phyloP scores from a whole-genome alignment of 2,329 filamentous ascomycete genomes.

The Fusarium compactum region DNA sequence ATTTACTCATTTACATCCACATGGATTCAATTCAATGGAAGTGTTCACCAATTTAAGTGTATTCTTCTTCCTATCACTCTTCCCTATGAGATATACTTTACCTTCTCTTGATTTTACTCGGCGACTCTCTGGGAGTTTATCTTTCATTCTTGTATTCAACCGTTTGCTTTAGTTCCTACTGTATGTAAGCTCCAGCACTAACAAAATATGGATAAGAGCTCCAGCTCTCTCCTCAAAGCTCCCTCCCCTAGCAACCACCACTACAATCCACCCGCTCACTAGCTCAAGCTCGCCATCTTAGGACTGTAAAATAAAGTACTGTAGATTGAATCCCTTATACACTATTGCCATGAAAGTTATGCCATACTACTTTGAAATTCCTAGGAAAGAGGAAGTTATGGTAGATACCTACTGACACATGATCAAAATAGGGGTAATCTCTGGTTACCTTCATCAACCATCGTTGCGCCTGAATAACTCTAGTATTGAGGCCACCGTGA shows the following conservation, averaged over 20 bases:
- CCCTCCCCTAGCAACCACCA: constrained; percentile 20
- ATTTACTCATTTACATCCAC: constrained; percentile 16
- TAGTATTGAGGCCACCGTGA: constrained; percentile 6
- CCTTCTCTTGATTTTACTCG: neutral
- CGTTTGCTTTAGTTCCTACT: neutral
- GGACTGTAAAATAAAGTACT: neutral
- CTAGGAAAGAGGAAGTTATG: neutral
- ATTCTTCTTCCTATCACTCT: constrained; percentile 14
- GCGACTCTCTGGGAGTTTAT: neutral
- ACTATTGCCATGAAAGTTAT: neutral
- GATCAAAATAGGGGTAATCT: constrained; percentile 11
- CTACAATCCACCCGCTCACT: constrained; percentile 11
- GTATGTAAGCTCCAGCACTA: constrained; percentile 5
- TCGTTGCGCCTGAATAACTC: neutral
- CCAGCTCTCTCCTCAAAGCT: constrained; percentile 4
- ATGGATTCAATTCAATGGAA: neutral
- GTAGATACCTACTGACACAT: neutral
- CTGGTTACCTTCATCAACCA: neutral
- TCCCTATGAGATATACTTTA: neutral
- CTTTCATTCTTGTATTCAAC: neutral
- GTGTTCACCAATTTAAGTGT: constrained; percentile 2
- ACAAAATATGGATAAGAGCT: neutral
- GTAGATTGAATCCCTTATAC: neutral
- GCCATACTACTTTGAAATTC: neutral
- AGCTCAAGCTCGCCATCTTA: constrained; percentile 14